Percentiles rank a stretch among this genome's conserved stretches.
Evolutionary conservation across 148 eudicot species (phyloP).

Genomic region (Camellia japonica): DNA sequence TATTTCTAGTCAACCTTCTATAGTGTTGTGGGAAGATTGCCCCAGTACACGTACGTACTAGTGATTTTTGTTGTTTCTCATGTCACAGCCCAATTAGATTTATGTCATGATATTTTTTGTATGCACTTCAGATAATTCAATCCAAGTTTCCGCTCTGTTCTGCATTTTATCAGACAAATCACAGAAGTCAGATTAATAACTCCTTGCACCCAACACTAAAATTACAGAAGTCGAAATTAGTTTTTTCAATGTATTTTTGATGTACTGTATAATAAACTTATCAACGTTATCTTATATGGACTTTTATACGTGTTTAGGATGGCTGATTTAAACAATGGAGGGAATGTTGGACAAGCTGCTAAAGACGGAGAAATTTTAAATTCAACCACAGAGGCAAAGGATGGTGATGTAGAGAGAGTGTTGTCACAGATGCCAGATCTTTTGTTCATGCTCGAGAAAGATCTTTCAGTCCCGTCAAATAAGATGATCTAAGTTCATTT

Average conservation of each 20-base stretch:
- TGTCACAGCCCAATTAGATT: no score
- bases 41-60: no score
- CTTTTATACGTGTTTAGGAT: constrained; percentile 15
- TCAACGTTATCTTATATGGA: neutral
- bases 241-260: neutral
- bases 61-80: no score
- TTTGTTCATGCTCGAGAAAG: constrained; percentile 71
- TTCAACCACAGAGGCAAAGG: constrained; percentile 12
- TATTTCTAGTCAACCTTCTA: no score
- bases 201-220: neutral
- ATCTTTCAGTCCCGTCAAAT: constrained; percentile 58
- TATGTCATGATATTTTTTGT: no score
- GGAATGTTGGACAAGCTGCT: constrained; percentile 18
- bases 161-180: no score
- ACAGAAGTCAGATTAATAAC: neutral
- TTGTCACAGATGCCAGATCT: constrained; percentile 84
- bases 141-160: no score
- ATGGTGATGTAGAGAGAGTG: constrained; percentile 42
- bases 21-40: no score
- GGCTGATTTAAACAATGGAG: constrained; percentile 24
- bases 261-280: neutral
- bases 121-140: no score
- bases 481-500: constrained; percentile 17
- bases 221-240: neutral
- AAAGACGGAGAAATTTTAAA: constrained; percentile 27